phyloP scores from a whole-genome alignment of 108 stramenopile species.

The Nitzschia sp. region DNA sequence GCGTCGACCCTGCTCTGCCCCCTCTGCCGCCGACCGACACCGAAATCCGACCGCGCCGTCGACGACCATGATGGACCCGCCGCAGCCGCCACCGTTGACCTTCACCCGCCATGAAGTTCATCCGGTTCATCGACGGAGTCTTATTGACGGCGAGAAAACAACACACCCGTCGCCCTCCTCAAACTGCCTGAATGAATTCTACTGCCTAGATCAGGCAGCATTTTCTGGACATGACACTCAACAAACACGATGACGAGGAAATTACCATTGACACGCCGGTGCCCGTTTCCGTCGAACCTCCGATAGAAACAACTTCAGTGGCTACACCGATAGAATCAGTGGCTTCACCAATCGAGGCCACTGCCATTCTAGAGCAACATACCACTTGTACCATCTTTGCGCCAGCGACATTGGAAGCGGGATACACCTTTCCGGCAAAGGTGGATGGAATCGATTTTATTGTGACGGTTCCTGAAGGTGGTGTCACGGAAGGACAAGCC shows the following conservation, averaged over 20 bases:
- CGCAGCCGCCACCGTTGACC: too few species aligned
- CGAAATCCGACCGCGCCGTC: too few species aligned
- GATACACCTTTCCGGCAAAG: constrained; percentile 27
- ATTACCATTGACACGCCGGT: constrained; percentile 15
- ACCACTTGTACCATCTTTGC: constrained; percentile 27
- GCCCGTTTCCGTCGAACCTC: constrained; percentile 15
- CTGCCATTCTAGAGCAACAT: background rate
- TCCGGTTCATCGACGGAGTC: too few species aligned
- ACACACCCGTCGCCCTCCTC: too few species aligned
- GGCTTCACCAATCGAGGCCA: background rate
- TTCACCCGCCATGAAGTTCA: too few species aligned
- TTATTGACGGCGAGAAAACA: too few species aligned
- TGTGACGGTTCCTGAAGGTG: constrained; percentile 42
- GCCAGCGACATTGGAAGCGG: constrained; percentile 23
- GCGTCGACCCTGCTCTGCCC: too few species aligned
- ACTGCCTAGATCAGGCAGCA: too few species aligned
- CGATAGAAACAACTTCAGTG: background rate
- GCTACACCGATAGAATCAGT: background rate
- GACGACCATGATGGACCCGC: too few species aligned
- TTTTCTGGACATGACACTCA: background rate
- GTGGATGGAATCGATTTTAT: constrained; percentile 38
- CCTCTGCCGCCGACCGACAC: too few species aligned
- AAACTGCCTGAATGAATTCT: too few species aligned
- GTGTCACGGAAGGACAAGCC: constrained; percentile 30
- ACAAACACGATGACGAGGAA: background rate